Evolutionary conservation across 2,329 filamentous ascomycete genomes (phyloP).

Genomic region (Neopestalotiopsis sp.): DNA sequence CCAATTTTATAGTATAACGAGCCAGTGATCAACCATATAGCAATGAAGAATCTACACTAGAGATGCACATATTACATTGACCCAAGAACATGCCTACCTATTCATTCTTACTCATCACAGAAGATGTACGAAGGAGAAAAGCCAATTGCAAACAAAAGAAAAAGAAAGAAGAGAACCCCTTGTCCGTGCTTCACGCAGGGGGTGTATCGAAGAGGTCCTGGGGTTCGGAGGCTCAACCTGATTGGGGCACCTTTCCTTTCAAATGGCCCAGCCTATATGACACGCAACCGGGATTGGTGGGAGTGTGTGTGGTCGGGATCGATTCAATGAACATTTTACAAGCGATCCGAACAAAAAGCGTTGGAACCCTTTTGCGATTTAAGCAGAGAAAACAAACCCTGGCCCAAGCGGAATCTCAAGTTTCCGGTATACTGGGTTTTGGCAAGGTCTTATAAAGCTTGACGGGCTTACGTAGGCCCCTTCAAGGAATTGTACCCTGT

Average conservation of each 20-base stretch:
- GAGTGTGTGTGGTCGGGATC: background rate
- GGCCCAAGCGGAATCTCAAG: background rate
- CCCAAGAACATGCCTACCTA: background rate
- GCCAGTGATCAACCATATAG: too few relatives aligned
- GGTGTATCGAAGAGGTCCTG: background rate
- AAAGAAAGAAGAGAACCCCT: background rate
- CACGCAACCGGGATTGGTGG: background rate
- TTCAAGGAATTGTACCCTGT: background rate
- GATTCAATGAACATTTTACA: background rate
- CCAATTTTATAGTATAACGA: too few relatives aligned
- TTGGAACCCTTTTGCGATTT: too few relatives aligned
- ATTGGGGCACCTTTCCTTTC: background rate
- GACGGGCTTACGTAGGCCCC: background rate
- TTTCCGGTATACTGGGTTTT: background rate
- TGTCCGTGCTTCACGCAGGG: background rate
- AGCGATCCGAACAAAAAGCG: background rate
- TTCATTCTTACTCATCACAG: background rate
- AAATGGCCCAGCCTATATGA: background rate
- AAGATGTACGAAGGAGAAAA: background rate
- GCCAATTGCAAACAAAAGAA: background rate
- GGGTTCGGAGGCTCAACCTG: background rate
- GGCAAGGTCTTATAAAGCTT: background rate
- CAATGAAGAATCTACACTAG: too few relatives aligned
- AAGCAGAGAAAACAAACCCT: background rate
- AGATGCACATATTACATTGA: too few relatives aligned